A percentile compares a stretch with the other conserved stretches of the same genome.
phyloP scores from a whole-genome alignment of 2,329 filamentous ascomycete species.

The Zymoseptoria tritici region DNA sequence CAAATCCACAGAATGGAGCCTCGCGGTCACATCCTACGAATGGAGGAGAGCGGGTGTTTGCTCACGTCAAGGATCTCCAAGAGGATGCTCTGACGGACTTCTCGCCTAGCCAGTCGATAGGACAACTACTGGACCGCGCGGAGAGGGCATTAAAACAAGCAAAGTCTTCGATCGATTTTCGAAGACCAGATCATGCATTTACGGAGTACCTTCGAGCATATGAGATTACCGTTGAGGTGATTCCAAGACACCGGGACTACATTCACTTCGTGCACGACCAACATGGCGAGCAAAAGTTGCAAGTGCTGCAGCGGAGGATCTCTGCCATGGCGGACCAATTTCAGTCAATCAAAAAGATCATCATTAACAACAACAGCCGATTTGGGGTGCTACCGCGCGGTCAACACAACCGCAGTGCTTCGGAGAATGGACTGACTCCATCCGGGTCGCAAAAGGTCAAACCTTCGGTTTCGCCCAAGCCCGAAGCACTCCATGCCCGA shows the following conservation, averaged over 20 bases:
- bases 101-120: slow-evolving; percentile 18
- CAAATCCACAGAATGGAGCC: background rate
- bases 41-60: slow-evolving; percentile 21
- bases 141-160: slow-evolving; percentile 42
- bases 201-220: slow-evolving; percentile 77
- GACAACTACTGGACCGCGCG: slow-evolving; percentile 35
- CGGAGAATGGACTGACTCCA: slow-evolving; percentile 13
- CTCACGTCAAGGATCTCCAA: slow-evolving; percentile 39
- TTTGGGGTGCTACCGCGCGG: slow-evolving; percentile 41
- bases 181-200: slow-evolving; percentile 65
- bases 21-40: slow-evolving; percentile 2
- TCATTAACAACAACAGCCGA: slow-evolving; percentile 45
- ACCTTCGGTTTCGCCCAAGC: slow-evolving; percentile 49
- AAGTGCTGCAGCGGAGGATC: slow-evolving; percentile 29
- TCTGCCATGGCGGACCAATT: slow-evolving; percentile 35
- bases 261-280: slow-evolving; percentile 47
- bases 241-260: slow-evolving; percentile 71
- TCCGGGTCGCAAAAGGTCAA: slow-evolving; percentile 18
- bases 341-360: slow-evolving; percentile 43
- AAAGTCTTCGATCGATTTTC: slow-evolving; percentile 54
- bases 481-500: slow-evolving; percentile 58
- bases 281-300: slow-evolving; percentile 43
- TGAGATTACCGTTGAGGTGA: slow-evolving; percentile 66
- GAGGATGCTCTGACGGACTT: slow-evolving; percentile 32
- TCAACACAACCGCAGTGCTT: slow-evolving; percentile 9